Evolutionary conservation across 2,329 filamentous ascomycete genomes (phyloP), one percentile per base, ranked within the genome.

Genomic region (Colletotrichum lindemuthianum): DNA sequence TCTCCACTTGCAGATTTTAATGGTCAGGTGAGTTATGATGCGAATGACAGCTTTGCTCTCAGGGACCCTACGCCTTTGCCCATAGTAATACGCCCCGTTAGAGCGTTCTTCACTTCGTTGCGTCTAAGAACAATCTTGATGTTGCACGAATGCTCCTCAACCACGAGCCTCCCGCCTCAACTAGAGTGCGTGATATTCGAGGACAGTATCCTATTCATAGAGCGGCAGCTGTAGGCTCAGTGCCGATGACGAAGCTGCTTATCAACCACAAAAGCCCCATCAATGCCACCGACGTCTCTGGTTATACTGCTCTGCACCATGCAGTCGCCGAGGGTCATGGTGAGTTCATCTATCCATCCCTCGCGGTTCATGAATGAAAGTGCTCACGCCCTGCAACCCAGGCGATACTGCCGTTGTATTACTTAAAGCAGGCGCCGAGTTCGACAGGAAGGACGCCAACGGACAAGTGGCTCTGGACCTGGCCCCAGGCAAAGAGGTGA

Each of bases 131-230:
- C 72, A 94, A 97, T 74, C 81, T 97, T 48, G 92, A 96, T 68
- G 84, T 91, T 7, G 93, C 93, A 33, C 90, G 89, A 52, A 88
- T 88, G 63, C 86, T 99, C n/a, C 79, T 99, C 43, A 83, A 86
- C 15, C 84, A 88, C 70, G 90, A 91, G 63, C 83, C 84, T 0
- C 79, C 85, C 1, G 95, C 93, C 11, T 93, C 90, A 5, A 87
- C 93, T 1, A 84, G 95, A 33, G 84, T 94, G 2, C 92, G 92
- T 68, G 96, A 99, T 75, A 91, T 88, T 72, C 87, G 93, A 36
- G 92, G 92, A n/a, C 95, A 97, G 74, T 88, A 97, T 61, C 86
- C 96, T 7, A 85, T 99, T 33, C 96, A 99, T 77, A 88, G 96
- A 15, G 96, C 96, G 3, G 95, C 96, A 0, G 95, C 96, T 3